Conservation (phyloP, 179 eudicot species). For the Carnegiea gigantea region DNA sequence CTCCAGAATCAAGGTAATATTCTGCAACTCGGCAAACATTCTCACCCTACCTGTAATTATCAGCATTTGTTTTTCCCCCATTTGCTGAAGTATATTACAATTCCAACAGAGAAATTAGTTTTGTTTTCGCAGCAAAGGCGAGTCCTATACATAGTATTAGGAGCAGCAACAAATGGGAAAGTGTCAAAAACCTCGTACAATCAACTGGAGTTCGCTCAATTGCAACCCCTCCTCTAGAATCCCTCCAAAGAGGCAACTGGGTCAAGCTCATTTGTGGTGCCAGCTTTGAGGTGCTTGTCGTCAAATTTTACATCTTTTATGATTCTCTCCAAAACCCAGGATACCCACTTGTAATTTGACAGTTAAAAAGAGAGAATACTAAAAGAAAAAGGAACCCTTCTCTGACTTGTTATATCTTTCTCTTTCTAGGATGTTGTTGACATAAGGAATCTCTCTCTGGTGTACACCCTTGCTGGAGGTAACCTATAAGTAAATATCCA, state of each 20-base stretch:
- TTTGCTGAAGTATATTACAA: background rate
- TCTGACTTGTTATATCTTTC: background rate
- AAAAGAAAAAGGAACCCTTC: background rate
- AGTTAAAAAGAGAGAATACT: background rate
- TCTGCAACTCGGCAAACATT: background rate
- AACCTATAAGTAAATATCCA: background rate
- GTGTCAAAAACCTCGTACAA: conserved; percentile 41
- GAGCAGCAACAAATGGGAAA: conserved; percentile 33
- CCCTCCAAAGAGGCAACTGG: conserved; percentile 80
- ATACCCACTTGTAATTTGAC: background rate
- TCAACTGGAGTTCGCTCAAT: conserved; percentile 46
- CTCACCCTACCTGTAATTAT: background rate
- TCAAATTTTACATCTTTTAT: background rate
- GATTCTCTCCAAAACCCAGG: conserved; percentile 2
- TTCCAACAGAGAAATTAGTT: background rate
- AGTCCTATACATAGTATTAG: background rate
- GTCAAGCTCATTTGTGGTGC: conserved; percentile 98
- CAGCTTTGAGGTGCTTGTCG: conserved; percentile 69
- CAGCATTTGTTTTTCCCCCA: background rate
- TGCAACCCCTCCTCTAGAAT: conserved; percentile 45
- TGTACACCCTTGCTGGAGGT: conserved; percentile 96
- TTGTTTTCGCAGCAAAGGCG: conserved; percentile 14
- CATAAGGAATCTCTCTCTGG: conserved; percentile 83
- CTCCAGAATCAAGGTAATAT: conserved; percentile 35
- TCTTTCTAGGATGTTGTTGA: conserved; percentile 72